Percentiles rank a stretch among this genome's conserved stretches.
Evolutionary conservation across 495 filamentous ascomycete genomes (phyloP).

Genomic region (Penicillium manginii): DNA sequence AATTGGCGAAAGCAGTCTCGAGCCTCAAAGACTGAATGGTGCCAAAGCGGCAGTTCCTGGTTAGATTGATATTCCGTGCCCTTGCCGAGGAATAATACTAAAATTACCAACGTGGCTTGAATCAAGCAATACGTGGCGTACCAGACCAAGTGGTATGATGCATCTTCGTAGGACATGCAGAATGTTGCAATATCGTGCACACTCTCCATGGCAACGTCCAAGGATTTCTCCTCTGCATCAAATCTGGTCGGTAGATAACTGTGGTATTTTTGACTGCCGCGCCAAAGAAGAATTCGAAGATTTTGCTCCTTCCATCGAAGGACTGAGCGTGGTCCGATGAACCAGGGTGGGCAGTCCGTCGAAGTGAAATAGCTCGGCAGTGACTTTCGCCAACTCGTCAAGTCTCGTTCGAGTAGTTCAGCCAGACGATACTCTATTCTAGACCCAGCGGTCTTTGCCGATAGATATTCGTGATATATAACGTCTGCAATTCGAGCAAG

Average conservation of each 20-base stretch:
- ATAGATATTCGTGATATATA: conserved; percentile 22
- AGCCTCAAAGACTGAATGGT: conserved; percentile 7
- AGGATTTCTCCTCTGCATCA: conserved; percentile 4
- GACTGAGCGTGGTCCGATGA: conserved; percentile 24
- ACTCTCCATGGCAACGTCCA: conserved; percentile 8
- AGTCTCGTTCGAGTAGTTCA: conserved; percentile 17
- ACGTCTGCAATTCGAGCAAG: conserved; percentile 24
- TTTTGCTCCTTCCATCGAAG: conserved; percentile 34
- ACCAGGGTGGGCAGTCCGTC: conserved; percentile 20
- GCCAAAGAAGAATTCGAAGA: conserved; percentile 31
- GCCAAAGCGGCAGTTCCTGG: neutral
- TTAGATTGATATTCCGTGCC: neutral
- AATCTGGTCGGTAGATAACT: conserved; percentile 1
- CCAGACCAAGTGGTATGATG: conserved; percentile 3
- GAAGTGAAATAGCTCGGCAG: conserved; percentile 28
- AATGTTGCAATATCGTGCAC: conserved; percentile 12
- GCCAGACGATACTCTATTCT: conserved; percentile 11
- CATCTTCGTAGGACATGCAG: conserved; percentile 1
- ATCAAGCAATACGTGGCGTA: conserved; percentile 11
- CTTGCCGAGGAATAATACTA: conserved; percentile 4
- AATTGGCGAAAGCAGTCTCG: conserved; percentile 8
- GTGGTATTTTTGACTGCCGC: conserved; percentile 22
- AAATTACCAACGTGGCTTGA: conserved; percentile 4
- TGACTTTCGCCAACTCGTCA: conserved; percentile 20
- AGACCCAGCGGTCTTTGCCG: conserved; percentile 9